phyloP scores from a whole-genome alignment of 768 basidiomycete genomes.

The Termitomyces titanicus region DNA sequence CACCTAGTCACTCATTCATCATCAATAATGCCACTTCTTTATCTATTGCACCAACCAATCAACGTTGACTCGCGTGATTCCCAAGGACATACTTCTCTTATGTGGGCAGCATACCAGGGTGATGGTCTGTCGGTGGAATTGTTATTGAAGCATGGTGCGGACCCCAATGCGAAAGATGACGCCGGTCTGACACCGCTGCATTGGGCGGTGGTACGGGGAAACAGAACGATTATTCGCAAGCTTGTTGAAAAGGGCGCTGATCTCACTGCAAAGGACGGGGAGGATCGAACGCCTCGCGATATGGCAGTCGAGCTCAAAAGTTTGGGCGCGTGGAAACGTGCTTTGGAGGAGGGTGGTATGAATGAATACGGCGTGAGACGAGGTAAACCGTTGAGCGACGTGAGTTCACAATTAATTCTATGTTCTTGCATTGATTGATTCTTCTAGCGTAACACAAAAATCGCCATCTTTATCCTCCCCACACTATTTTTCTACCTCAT shows the following conservation, averaged over 20 bases:
- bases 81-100: conserved; percentile 90
- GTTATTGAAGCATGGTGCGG: conserved; percentile 84
- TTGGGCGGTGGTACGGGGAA: conserved; percentile 98
- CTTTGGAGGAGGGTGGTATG: conserved; percentile 83
- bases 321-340: conserved; percentile 84
- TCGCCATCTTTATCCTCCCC: conserved; percentile 76
- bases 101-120: conserved; percentile 99
- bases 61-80: conserved; percentile 87
- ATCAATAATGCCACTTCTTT: conserved; percentile 90
- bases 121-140: conserved; percentile 94
- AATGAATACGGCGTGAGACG: conserved; percentile 70
- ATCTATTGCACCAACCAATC: conserved; percentile 90
- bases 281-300: conserved; percentile 86
- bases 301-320: conserved; percentile 95
- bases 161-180: conserved; percentile 71
- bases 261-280: conserved; percentile 72
- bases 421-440: not conserved
- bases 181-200: conserved; percentile 86
- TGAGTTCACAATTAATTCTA: conserved; percentile 21
- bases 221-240: conserved; percentile 78
- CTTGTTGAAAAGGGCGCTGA: conserved; percentile 86
- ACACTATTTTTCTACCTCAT: conserved; percentile 77
- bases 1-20: conserved; percentile 96
- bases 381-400: conserved; percentile 68
- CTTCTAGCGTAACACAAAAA: conserved; percentile 71